phyloP scores from a whole-genome alignment of 2,329 filamentous ascomycete species.

The Triangularia verruculosa region DNA sequence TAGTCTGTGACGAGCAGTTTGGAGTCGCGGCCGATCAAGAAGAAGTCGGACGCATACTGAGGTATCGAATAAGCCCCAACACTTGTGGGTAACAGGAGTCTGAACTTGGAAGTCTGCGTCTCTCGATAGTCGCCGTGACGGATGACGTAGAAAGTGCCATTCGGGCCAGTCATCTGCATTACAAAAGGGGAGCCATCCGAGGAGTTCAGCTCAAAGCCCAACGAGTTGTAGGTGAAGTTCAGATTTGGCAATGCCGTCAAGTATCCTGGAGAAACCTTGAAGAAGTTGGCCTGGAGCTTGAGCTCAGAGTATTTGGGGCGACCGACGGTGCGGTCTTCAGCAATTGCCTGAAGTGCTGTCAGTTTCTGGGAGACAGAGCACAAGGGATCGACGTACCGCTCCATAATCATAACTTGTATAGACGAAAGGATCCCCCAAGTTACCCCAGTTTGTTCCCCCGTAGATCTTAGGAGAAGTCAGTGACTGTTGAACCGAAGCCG shows the following conservation, averaged over 20 bases:
- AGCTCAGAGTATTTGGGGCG: slow-evolving; percentile 78
- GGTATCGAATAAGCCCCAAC: slow-evolving; percentile 50
- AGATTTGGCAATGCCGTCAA: slow-evolving; percentile 55
- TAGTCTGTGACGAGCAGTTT: slow-evolving; percentile 68
- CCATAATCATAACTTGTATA: slow-evolving; percentile 59
- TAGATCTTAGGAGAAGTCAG: slow-evolving; percentile 47
- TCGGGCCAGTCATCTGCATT: slow-evolving; percentile 58
- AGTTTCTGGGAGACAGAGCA: neutral
- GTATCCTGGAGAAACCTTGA: slow-evolving; percentile 69
- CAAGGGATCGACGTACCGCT: slow-evolving; percentile 32
- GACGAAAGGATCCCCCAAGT: slow-evolving; percentile 65
- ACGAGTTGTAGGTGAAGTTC: slow-evolving; percentile 38
- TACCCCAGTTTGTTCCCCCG: slow-evolving; percentile 83
- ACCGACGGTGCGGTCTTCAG: slow-evolving; percentile 64
- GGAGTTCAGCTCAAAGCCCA: slow-evolving; percentile 47
- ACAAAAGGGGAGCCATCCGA: slow-evolving; percentile 51
- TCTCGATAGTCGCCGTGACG: slow-evolving; percentile 66
- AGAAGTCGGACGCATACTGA: slow-evolving; percentile 53
- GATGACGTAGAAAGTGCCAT: slow-evolving; percentile 61
- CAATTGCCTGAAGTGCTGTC: slow-evolving; percentile 46
- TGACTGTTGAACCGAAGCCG: neutral
- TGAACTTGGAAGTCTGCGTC: slow-evolving; percentile 56
- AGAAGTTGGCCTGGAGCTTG: slow-evolving; percentile 73
- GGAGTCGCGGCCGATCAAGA: slow-evolving; percentile 61
- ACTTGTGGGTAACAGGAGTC: slow-evolving; percentile 53